Conservation (phyloP, 495 filamentous ascomycete genomes). For the Penicillium cataractarum region DNA sequence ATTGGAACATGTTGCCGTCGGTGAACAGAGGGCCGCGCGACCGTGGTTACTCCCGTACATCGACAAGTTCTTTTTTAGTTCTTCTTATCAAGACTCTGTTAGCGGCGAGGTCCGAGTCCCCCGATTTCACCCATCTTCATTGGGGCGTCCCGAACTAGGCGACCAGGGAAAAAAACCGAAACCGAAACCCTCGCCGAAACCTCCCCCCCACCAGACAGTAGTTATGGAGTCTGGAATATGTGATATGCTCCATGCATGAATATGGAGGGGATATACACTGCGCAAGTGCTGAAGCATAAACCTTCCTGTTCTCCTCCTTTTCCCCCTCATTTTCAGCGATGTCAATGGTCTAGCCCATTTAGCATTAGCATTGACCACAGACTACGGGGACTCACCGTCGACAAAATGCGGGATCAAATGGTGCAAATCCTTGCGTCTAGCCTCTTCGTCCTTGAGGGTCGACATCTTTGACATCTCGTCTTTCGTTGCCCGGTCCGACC, state of each 20-base stretch:
- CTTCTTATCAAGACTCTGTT: slow-evolving; percentile 12
- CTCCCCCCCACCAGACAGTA: not conserved
- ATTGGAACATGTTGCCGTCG: not conserved
- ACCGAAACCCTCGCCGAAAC: slow-evolving; percentile 2
- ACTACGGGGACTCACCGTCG: not conserved
- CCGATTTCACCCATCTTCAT: slow-evolving; percentile 8
- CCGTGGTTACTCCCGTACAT: not conserved
- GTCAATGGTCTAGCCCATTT: not conserved
- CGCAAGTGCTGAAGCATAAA: slow-evolving; percentile 14
- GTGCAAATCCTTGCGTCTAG: not conserved
- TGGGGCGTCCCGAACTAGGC: slow-evolving; percentile 8
- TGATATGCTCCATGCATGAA: slow-evolving; percentile 4
- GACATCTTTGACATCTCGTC: not conserved
- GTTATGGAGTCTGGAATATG: not conserved
- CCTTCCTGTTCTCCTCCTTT: not conserved
- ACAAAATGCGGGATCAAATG: slow-evolving; percentile 1
- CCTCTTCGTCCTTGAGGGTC: not conserved
- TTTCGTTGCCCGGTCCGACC: slow-evolving; percentile 7
- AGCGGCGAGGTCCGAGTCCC: slow-evolving; percentile 15
- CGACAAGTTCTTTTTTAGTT: not conserved
- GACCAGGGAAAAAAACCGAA: slow-evolving; percentile 5
- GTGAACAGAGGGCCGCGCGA: not conserved
- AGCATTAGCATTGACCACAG: slow-evolving; percentile 2
- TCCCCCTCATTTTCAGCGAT: not conserved
- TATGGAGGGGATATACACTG: not conserved